Conservation (phyloP, 352 stramenopile species). For the Phytophthora cryptogea region DNA sequence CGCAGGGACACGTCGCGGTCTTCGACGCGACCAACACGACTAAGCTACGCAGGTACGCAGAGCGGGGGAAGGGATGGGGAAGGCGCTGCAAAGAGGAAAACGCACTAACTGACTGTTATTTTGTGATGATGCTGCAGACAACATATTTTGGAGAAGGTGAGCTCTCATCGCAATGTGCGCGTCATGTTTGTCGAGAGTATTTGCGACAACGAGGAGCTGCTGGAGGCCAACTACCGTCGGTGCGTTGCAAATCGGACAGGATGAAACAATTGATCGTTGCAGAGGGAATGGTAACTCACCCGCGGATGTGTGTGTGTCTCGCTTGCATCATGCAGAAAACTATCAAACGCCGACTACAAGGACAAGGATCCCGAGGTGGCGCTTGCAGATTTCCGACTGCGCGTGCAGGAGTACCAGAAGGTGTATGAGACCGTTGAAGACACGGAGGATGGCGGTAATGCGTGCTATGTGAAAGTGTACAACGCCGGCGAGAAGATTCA, state of each 20-base stretch:
- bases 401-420: constrained; percentile 93
- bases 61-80: not conserved
- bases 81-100: not conserved
- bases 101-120: constrained; percentile 2
- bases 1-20: constrained; percentile 90
- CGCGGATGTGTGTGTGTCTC: constrained; percentile 17
- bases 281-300: constrained; percentile 24
- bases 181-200: constrained; percentile 96
- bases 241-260: constrained; percentile 37
- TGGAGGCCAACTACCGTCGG: constrained; percentile 92
- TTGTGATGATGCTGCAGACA: constrained; percentile 29
- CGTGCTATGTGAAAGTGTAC: constrained; percentile 93
- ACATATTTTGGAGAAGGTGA: constrained; percentile 68
- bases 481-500: constrained; percentile 94
- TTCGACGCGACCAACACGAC: constrained; percentile 97
- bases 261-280: constrained; percentile 13
- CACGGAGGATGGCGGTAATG: constrained; percentile 68
- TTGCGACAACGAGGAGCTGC: constrained; percentile 92
- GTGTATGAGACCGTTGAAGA: constrained; percentile 94
- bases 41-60: constrained; percentile 54
- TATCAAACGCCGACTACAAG: constrained; percentile 91
- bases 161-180: constrained; percentile 66
- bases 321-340: constrained; percentile 48
- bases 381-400: constrained; percentile 87
- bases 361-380: constrained; percentile 83